A percentile compares a stretch with the other conserved stretches of the same genome.
phyloP scores from a whole-genome alignment of 2,329 filamentous ascomycete genomes.

The Aspergillus pseudoglaucus region DNA sequence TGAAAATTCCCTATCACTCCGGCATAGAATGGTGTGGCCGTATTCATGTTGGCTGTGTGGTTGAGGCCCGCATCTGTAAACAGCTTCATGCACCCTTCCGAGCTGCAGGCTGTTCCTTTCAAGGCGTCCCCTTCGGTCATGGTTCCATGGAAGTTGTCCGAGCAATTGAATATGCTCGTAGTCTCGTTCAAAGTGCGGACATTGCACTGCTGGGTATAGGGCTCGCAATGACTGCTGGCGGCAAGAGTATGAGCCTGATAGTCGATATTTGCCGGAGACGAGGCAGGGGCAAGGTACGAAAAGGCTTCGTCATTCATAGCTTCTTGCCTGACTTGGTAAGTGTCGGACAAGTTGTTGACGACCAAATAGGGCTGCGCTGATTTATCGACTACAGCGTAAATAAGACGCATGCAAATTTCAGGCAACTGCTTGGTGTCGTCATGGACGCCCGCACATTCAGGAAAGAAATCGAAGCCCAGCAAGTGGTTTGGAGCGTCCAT shows the following conservation, averaged over 20 bases:
- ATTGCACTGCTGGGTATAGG: not conserved
- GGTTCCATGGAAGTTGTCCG: not conserved
- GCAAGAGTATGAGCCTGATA: not conserved
- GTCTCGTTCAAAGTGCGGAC: not conserved
- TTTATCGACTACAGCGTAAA: not conserved
- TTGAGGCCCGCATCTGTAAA: not conserved
- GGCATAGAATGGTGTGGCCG: not conserved
- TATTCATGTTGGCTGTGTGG: not conserved
- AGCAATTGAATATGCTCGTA: not conserved
- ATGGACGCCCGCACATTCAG: not conserved
- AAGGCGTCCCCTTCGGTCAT: not conserved
- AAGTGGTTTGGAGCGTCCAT: not conserved
- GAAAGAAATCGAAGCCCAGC: not conserved
- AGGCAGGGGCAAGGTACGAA: not conserved
- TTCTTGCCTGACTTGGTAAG: not conserved
- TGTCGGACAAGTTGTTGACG: not conserved
- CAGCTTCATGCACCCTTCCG: not conserved
- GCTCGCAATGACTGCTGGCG: not conserved
- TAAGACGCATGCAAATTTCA: not conserved
- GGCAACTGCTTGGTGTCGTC: not conserved
- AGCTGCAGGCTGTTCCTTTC: not conserved
- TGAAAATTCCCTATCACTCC: not conserved
- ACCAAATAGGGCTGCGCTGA: not conserved
- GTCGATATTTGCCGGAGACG: not conserved
- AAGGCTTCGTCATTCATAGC: not conserved